Base-by-base conservation (phyloP, 106 monocot genomes). In the Dactylorhiza incarnata region DNA sequence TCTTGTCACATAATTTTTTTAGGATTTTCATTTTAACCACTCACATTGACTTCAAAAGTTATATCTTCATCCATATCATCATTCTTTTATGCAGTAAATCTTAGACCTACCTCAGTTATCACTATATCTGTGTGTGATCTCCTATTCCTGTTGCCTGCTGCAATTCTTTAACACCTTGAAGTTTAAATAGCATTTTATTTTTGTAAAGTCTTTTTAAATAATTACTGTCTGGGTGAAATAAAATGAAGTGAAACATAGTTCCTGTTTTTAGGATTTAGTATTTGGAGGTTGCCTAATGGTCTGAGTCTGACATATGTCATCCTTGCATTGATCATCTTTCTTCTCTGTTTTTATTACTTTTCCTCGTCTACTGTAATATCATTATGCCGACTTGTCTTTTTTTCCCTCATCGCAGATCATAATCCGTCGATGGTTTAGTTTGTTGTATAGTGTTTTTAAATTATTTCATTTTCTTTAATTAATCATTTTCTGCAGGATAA, bases 401-500 rank as follows among this genome's bases (percentile, higher is more conserved):
- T 62, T 65, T 29, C 1, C 29, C 26, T 65, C 26, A 13, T 65
- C 12, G 4, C 26, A 65, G 26, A 29, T 65, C 26, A 29, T 65
- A 65, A 26, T 26, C 20, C 5, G 6, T 19, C 8, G 22, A 9
- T 59, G 19, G 7, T 20, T 22, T 59, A 7, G 58, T 6, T 65
- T 26, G 2, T 24, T 29, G 24, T 24, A 62, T 63, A 29, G 12
- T 25, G 29, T 65, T 4, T 13, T 65, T 65, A 7, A 61, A 61
- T 8, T 61, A 61, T 66, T 63, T 74, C 5, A 1, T 2, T 48
- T 48, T 37, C 47, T 72, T 14, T 23, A 11, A 49, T 74, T 67
- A 7, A 48, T 74, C 15, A 20, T 17, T 13, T 6, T 37, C 5
- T 52, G 76, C 48, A 93, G 91, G 89, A 86, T 20, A 93, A 96